Percentiles rank a stretch among this genome's conserved stretches.
These are phyloP conservation scores for Tilletia indica DNA, from an alignment of 1,284 basidiomycete species.

Conservation along the genomic window DNA sequence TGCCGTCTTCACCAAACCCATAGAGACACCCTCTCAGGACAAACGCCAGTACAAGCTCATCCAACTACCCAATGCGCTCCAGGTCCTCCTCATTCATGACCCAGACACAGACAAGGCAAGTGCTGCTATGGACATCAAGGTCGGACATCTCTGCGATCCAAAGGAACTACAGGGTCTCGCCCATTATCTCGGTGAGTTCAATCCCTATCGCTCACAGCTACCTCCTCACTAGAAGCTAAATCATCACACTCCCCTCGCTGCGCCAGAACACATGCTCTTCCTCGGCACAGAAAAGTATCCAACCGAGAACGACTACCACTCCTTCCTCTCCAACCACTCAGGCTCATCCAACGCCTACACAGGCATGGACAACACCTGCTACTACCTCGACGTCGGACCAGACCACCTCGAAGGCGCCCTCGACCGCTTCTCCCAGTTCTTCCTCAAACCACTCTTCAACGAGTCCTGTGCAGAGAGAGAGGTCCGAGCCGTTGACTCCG, in stretches of 20 bases:
- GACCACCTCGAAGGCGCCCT: constrained; percentile 79
- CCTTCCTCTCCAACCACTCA: constrained; percentile 86
- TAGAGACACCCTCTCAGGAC: constrained; percentile 38
- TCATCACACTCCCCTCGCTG: too few relatives aligned
- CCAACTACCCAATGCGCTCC: constrained; percentile 79
- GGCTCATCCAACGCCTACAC: constrained; percentile 94
- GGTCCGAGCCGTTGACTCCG: constrained; percentile 94
- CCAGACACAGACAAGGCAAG: constrained; percentile 87
- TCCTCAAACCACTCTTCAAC: constrained; percentile 86
- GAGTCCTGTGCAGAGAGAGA: constrained; percentile 89
- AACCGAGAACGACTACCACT: constrained; percentile 54
- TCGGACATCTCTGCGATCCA: constrained; percentile 91
- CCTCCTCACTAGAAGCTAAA: not conserved
- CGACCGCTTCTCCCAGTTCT: constrained; percentile 89
- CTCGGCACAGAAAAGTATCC: constrained; percentile 66
- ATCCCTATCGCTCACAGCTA: not conserved
- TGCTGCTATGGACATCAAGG: constrained; percentile 89
- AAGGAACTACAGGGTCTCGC: constrained; percentile 67
- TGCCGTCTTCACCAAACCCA: constrained; percentile 44
- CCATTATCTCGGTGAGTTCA: constrained; percentile 62
- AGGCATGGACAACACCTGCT: constrained; percentile 88
- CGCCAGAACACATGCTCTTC: constrained; percentile 86
- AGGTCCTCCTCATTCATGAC: constrained; percentile 83
- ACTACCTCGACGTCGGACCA: constrained; percentile 85
- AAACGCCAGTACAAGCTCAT: constrained; percentile 65